Base-by-base conservation (phyloP, 177 flowering plant genomes). In the Vitis hybrid region DNA sequence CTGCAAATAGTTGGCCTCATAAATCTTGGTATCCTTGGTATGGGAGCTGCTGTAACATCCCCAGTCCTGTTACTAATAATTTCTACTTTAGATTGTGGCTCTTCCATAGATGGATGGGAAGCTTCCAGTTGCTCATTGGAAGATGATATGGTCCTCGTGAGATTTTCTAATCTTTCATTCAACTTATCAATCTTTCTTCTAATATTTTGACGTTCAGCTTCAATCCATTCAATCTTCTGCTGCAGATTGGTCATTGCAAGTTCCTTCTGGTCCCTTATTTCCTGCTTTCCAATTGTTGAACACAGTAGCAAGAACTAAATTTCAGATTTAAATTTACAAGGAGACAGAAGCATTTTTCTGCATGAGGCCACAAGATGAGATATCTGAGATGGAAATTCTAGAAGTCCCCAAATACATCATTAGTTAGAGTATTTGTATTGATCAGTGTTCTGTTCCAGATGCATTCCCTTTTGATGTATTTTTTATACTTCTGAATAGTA, bases 1-100 rank as follows among this genome's bases (percentile, higher is more conserved):
- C 86, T 85, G 82, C 85, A 80, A 59, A 82, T 11, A n/a, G 91
- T 87, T 62, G 91, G 78, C 68, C 74, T 81, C 91, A 87, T 87
- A 73, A 85, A 87, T 64, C 87, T 74, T 52, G 88, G 88, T 56
- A 82, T 17, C 61, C 71, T 45, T 52, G 72, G 71, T 50, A 66
- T 17, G 55, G 75, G 68, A 77, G 72, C 71, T 75, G 48, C 72
- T 57, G 52, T 63, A 17, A 60, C 68, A 58, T 71, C 72, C 54
- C 40, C 60, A 11, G 7, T 51, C 54, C 34, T 65, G 32, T 65
- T 61, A 30, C 66, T 75, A 45, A 45, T 68, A 49, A 2, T 51
- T 32, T 80, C 63, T 21, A 48, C 59, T 54, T 67, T 70, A 32
- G 64, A 17, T 12, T 72, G 58, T 64, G 70, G 69, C 52, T 34